A percentile compares a stretch with the other conserved stretches of the same genome.
Evolutionary conservation across 2,329 filamentous ascomycete genomes (phyloP).

Genomic region (Sporothrix variecibatus): DNA sequence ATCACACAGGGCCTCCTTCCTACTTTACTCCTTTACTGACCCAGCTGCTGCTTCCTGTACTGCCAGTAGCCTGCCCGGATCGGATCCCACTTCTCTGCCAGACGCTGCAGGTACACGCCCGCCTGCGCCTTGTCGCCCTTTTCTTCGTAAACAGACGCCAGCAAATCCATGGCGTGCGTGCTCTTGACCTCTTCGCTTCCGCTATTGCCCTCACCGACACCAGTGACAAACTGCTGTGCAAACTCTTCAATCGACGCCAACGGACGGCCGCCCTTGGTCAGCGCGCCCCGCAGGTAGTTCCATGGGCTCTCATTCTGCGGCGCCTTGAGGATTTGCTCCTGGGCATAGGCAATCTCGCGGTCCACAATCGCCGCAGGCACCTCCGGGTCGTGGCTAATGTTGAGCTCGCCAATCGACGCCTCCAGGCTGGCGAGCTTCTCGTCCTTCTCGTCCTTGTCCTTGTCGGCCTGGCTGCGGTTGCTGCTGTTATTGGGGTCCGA

Average conservation of each 20-base stretch:
- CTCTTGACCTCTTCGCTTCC: slow-evolving; percentile 56
- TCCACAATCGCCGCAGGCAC: slow-evolving; percentile 67
- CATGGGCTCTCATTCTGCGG: slow-evolving; percentile 94
- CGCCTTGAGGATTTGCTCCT: slow-evolving; percentile 71
- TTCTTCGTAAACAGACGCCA: slow-evolving; percentile 68
- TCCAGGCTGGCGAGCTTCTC: slow-evolving; percentile 1
- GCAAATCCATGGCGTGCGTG: slow-evolving; percentile 68
- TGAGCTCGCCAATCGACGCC: slow-evolving; percentile 40
- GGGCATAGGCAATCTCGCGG: slow-evolving; percentile 73
- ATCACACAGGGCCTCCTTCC: too few relatives aligned
- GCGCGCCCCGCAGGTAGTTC: slow-evolving; percentile 83
- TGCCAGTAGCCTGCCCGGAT: slow-evolving; percentile 92
- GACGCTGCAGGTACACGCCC: slow-evolving; percentile 66
- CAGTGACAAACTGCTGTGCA: slow-evolving; percentile 51
- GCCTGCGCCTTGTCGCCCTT: slow-evolving; percentile 63
- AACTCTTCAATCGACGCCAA: slow-evolving; percentile 52
- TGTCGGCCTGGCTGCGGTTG: slow-evolving; percentile 26
- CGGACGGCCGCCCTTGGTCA: slow-evolving; percentile 64
- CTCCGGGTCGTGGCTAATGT: slow-evolving; percentile 55
- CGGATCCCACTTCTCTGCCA: slow-evolving; percentile 87
- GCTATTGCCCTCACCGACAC: slow-evolving; percentile 51
- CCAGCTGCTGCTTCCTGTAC: slow-evolving; percentile 60
- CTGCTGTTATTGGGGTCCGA: slow-evolving; percentile 58
- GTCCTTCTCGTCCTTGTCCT: not conserved
- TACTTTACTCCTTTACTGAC: not conserved